Conservation (phyloP, 108 stramenopile genomes). For the Stephanodiscus triporus region DNA sequence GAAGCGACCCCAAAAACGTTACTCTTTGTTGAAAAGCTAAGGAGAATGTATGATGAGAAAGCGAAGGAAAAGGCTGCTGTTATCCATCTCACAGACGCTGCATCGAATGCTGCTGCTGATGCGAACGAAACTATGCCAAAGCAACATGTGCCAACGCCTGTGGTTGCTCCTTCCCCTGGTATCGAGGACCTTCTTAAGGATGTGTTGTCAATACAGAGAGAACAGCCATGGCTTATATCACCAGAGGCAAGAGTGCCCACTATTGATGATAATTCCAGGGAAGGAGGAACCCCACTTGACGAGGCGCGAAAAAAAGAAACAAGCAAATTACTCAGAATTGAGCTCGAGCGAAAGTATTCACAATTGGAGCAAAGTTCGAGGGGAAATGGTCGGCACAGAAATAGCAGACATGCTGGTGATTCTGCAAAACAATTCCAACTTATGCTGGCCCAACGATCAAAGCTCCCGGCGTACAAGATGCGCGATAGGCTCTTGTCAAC, state of each 20-base stretch:
- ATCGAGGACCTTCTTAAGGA: conserved; percentile 60
- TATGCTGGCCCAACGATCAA: conserved; percentile 48
- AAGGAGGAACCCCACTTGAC: conserved; percentile 11
- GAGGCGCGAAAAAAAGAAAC: conserved; percentile 36
- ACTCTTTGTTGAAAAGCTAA: conserved; percentile 65
- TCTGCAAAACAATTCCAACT: conserved; percentile 38
- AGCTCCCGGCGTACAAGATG: conserved; percentile 77
- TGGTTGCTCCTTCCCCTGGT: conserved; percentile 59
- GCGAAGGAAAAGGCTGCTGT: conserved; percentile 55
- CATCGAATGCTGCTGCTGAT: neutral
- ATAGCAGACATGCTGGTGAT: conserved; percentile 9
- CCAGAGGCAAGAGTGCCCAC: conserved; percentile 68
- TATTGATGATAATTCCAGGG: conserved; percentile 4
- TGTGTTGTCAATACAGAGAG: conserved; percentile 54
- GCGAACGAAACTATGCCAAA: neutral
- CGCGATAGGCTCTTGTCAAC: conserved; percentile 58
- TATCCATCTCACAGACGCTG: conserved; percentile 37
- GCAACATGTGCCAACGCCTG: conserved; percentile 58
- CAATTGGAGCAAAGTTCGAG: conserved; percentile 18
- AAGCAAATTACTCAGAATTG: conserved; percentile 44
- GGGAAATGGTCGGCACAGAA: conserved; percentile 24
- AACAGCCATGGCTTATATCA: conserved; percentile 78
- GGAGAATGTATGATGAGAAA: conserved; percentile 62
- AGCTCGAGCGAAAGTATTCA: conserved; percentile 51
- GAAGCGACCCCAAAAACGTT: conserved; percentile 53